A percentile compares a stretch with the other conserved stretches of the same genome.
phyloP scores from a whole-genome alignment of 495 filamentous ascomycete genomes.

The Aspergillus biplanus region DNA sequence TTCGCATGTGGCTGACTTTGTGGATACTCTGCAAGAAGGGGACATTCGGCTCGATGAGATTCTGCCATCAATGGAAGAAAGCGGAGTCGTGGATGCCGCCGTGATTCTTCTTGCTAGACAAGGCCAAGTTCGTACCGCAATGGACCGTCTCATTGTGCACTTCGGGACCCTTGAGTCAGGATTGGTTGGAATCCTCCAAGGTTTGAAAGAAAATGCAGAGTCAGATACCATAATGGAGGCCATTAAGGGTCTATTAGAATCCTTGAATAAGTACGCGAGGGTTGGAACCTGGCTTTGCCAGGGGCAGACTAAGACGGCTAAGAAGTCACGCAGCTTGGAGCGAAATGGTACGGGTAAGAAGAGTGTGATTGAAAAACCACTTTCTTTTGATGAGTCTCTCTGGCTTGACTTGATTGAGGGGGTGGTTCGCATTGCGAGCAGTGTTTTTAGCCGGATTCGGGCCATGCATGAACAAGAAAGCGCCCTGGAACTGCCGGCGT shows the following conservation, averaged over 20 bases:
- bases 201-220: conserved; percentile 57
- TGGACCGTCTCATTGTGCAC: conserved; percentile 81
- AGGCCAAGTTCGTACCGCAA: conserved; percentile 80
- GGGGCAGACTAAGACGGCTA: conserved; percentile 73
- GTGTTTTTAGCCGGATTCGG: conserved; percentile 48
- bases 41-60: conserved; percentile 82
- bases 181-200: conserved; percentile 70
- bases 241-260: conserved; percentile 65
- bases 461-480: conserved; percentile 18
- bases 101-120: conserved; percentile 90
- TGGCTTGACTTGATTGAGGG: conserved; percentile 92
- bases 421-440: conserved; percentile 78
- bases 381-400: conserved; percentile 77
- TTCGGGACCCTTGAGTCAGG: conserved; percentile 77
- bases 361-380: conserved; percentile 57
- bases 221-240: conserved; percentile 55
- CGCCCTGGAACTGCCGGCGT: neutral
- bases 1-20: conserved; percentile 81
- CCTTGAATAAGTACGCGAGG: conserved; percentile 82
- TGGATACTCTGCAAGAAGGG: conserved; percentile 74
- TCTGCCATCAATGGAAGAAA: conserved; percentile 83
- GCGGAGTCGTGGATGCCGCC: conserved; percentile 89
- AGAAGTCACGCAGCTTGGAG: conserved; percentile 35
- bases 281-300: conserved; percentile 97
- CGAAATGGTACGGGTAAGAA: conserved; percentile 41